These are phyloP conservation scores for Ophiocordyceps camponoti-saundersi DNA, from an alignment of 2,329 filamentous ascomycete genomes.

Conservation along the genomic window DNA sequence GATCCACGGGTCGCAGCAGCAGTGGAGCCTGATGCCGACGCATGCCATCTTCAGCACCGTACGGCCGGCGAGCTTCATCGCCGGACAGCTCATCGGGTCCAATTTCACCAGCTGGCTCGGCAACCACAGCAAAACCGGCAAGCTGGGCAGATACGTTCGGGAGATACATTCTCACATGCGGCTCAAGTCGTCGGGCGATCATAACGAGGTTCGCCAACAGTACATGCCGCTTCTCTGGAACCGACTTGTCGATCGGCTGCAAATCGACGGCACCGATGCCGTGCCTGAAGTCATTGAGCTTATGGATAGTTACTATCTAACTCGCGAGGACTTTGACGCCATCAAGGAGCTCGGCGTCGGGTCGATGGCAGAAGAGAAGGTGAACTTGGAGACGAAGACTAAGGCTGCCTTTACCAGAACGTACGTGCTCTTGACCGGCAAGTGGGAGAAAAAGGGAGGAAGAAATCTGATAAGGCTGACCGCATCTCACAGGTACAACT, in stretches of 20 bases:
- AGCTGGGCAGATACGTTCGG: conserved; percentile 64
- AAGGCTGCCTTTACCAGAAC: conserved; percentile 80
- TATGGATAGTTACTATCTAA: conserved; percentile 95
- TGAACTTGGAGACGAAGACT: conserved; percentile 69
- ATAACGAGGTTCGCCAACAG: conserved; percentile 85
- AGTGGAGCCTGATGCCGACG: conserved; percentile 95
- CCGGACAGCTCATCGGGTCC: conserved; percentile 59
- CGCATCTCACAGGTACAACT: conserved; percentile 52
- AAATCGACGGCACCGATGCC: conserved; percentile 63
- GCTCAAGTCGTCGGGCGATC: conserved; percentile 72
- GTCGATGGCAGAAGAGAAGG: conserved; percentile 55
- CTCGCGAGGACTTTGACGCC: conserved; percentile 84
- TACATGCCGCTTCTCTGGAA: conserved; percentile 84
- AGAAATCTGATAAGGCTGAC: no score
- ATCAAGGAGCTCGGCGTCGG: conserved; percentile 86
- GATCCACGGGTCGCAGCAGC: conserved; percentile 96
- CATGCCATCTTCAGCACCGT: conserved; percentile 95
- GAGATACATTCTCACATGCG: conserved; percentile 98
- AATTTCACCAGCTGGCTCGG: conserved; percentile 86
- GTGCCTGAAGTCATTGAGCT: conserved; percentile 75
- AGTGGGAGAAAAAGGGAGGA: no score
- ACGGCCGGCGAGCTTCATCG: conserved; percentile 70
- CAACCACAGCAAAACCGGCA: conserved; percentile 77
- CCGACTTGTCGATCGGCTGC: conserved; percentile 56
- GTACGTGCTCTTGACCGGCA: conserved; percentile 37